phyloP scores from a whole-genome alignment of 2,329 filamentous ascomycete genomes.

The Teratosphaeriaceae sp. region DNA sequence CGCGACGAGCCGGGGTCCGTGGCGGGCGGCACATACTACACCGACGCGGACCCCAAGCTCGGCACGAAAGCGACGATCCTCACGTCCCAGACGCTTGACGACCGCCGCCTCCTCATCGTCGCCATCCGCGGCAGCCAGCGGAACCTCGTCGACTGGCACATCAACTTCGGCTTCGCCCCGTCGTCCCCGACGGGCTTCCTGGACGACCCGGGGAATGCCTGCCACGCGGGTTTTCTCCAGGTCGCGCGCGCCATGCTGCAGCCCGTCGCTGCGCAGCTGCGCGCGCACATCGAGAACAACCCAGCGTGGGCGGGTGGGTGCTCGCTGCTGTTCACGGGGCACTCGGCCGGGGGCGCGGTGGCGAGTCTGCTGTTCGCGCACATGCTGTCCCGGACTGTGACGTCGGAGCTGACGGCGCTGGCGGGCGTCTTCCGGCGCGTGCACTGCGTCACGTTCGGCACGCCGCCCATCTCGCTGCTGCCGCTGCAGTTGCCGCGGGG shows the following conservation, averaged over 20 bases:
- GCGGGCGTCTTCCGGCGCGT: conserved; percentile 67
- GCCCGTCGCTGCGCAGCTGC: conserved; percentile 64
- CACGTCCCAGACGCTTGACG: conserved; percentile 71
- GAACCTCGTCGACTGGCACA: conserved; percentile 78
- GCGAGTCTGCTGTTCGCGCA: conserved; percentile 74
- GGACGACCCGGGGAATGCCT: conserved; percentile 69
- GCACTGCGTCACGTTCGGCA: conserved; percentile 78
- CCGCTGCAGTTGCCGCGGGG: conserved; percentile 55
- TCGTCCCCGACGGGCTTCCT: conserved; percentile 62
- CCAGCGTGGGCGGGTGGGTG: conserved; percentile 56
- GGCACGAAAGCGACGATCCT: conserved; percentile 84
- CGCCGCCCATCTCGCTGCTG: conserved; percentile 67
- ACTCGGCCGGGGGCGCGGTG: conserved; percentile 79
- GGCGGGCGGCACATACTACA: conserved; percentile 59
- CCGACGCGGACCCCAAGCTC: conserved; percentile 62
- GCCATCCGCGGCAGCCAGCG: conserved; percentile 70
- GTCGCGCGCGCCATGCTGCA: conserved; percentile 69
- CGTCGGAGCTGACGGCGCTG: conserved; percentile 63
- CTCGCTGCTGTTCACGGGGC: conserved; percentile 75
- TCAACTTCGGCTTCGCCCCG: conserved; percentile 68
- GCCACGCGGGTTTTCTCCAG: conserved; percentile 72
- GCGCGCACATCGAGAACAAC: conserved; percentile 64
- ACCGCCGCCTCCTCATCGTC: conserved; percentile 73
- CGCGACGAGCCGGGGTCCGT: conserved; percentile 48
- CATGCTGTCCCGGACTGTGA: conserved; percentile 60